A percentile compares a stretch with the other conserved stretches of the same genome.
Evolutionary conservation across 208 protist genomes (phyloP).

Genomic region (Leishmania turanica): DNA sequence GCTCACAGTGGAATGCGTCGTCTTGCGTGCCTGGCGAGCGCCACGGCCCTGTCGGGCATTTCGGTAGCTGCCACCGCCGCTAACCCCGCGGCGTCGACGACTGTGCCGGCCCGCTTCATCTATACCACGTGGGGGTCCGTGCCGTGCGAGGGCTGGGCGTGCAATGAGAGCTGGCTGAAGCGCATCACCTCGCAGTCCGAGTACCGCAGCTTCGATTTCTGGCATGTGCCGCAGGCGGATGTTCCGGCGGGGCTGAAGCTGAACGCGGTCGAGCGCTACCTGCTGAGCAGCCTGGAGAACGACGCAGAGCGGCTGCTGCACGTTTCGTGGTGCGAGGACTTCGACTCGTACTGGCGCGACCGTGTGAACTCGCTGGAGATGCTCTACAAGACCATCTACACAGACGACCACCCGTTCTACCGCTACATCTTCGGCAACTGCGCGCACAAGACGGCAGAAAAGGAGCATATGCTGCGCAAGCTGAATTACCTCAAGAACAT

Average conservation of each 20-base stretch:
- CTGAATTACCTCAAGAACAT: conserved; percentile 87
- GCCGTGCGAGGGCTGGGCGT: conserved; percentile 56
- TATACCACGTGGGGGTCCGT: conserved; percentile 87
- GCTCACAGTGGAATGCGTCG: conserved; percentile 35
- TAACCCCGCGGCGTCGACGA: conserved; percentile 11
- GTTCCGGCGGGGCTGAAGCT: conserved; percentile 54
- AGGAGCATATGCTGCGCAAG: conserved; percentile 69
- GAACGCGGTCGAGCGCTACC: conserved; percentile 70
- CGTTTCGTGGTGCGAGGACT: conserved; percentile 86
- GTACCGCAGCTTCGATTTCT: conserved; percentile 90
- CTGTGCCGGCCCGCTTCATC: conserved; percentile 48
- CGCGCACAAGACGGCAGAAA: conserved; percentile 61
- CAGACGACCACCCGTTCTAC: conserved; percentile 53
- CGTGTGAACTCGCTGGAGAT: conserved; percentile 75
- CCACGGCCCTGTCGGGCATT: conserved; percentile 12
- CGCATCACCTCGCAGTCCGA: conserved; percentile 72
- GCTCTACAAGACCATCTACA: conserved; percentile 78
- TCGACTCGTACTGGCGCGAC: conserved; percentile 91
- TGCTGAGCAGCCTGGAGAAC: conserved; percentile 85
- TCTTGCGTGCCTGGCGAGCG: conserved; percentile 23
- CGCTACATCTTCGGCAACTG: conserved; percentile 82
- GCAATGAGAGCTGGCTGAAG: conserved; percentile 73
- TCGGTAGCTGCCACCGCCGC: conserved; percentile 21
- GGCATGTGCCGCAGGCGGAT: conserved; percentile 74
- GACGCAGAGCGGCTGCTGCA: conserved; percentile 81